Percentiles rank a stretch among this genome's conserved stretches.
Conservation (phyloP, 192 early-diverging fungal genomes). For the Gaertneriomyces semiglobifer region DNA sequence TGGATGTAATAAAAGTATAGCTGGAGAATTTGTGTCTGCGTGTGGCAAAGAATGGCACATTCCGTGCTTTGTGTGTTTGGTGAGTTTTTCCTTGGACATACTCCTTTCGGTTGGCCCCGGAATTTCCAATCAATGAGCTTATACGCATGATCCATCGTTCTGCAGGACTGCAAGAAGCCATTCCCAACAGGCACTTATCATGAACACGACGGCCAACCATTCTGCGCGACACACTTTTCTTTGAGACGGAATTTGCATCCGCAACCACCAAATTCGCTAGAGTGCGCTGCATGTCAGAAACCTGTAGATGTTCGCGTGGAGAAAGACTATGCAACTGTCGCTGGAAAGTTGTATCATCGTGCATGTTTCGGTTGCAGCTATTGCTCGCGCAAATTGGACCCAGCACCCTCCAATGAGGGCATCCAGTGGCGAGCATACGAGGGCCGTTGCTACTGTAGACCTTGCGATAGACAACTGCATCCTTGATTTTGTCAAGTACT, state of each 20-base stretch:
- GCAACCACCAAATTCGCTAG: too few relatives aligned
- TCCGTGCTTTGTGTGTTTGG: constrained; percentile 38
- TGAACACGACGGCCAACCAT: constrained; percentile 37
- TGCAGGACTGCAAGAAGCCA: constrained; percentile 34
- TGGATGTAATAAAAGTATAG: constrained; percentile 31
- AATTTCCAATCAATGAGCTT: background rate
- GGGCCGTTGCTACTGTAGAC: too few relatives aligned
- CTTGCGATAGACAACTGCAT: too few relatives aligned
- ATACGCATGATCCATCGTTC: background rate
- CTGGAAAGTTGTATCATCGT: constrained; percentile 30
- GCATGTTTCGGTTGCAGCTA: constrained; percentile 33
- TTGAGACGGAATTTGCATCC: constrained; percentile 11
- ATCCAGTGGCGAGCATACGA: too few relatives aligned
- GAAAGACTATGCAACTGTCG: constrained; percentile 27
- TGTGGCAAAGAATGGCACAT: constrained; percentile 42
- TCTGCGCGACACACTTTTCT: constrained; percentile 38
- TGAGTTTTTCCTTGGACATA: constrained; percentile 10
- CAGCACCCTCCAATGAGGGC: too few relatives aligned
- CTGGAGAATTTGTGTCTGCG: constrained; percentile 43
- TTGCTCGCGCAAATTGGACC: too few relatives aligned
- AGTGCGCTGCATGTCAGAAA: constrained; percentile 27
- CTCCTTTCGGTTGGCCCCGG: background rate
- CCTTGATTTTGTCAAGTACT: too few relatives aligned
- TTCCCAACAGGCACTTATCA: constrained; percentile 41
- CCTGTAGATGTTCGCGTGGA: constrained; percentile 4